Evolutionary conservation across 768 basidiomycete species (phyloP).

Genomic region (Lanmaoa rubissima): DNA sequence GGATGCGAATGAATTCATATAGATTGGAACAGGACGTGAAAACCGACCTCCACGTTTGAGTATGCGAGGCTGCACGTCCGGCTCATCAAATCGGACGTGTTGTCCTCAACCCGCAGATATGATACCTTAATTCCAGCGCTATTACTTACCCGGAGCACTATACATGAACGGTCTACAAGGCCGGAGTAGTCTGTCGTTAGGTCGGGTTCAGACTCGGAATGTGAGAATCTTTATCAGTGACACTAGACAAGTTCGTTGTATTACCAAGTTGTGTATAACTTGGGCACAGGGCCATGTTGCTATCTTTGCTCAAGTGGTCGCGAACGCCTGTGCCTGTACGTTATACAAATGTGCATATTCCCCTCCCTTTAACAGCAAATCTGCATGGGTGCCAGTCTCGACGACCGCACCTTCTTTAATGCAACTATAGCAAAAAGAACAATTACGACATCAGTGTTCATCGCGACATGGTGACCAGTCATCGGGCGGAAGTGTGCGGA

Average conservation of each 20-base stretch:
- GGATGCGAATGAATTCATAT: neutral
- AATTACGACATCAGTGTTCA: neutral
- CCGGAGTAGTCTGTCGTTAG: too few species aligned
- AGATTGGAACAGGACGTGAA: neutral
- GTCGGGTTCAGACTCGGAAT: too few species aligned
- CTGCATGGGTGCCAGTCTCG: constrained; percentile 34
- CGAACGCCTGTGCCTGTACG: constrained; percentile 33
- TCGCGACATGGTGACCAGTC: neutral
- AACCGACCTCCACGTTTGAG: neutral
- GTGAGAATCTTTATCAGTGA: too few species aligned
- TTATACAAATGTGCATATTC: constrained; percentile 36
- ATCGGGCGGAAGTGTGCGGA: neutral
- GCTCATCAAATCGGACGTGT: neutral
- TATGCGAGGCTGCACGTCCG: neutral
- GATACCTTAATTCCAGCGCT: too few species aligned
- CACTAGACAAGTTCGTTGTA: too few species aligned
- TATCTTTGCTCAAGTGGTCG: neutral
- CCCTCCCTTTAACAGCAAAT: constrained; percentile 28
- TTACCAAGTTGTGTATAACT: neutral
- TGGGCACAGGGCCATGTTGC: neutral
- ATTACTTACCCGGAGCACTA: too few species aligned
- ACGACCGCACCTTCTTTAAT: constrained; percentile 33
- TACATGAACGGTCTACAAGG: too few species aligned
- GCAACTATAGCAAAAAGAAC: constrained; percentile 20
- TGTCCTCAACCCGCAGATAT: too few species aligned